A percentile compares a stretch with the other conserved stretches of the same genome.
phyloP scores from a whole-genome alignment of 1,284 basidiomycete genomes.

The Peniophora sp. region DNA sequence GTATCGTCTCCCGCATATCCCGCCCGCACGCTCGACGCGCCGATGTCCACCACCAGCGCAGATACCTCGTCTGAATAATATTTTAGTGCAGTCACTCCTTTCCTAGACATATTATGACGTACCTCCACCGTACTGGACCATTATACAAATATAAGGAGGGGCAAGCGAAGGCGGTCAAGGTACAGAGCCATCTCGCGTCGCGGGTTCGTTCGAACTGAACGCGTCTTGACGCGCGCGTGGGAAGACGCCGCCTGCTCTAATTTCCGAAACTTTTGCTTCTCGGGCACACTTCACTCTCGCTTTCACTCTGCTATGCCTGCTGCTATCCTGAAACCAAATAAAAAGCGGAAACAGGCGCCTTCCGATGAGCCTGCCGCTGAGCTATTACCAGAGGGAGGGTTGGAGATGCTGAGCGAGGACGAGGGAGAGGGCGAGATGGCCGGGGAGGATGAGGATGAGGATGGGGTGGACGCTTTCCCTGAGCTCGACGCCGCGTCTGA shows the following conservation, averaged over 20 bases:
- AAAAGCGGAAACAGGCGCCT: conserved; percentile 50
- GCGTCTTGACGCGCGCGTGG: not conserved
- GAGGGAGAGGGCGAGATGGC: conserved; percentile 49
- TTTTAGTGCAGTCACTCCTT: not conserved
- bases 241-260: not conserved
- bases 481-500: conserved; percentile 42
- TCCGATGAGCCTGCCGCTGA: conserved; percentile 24
- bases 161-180: not conserved
- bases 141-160: conserved; percentile 17
- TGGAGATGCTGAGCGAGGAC: conserved; percentile 70
- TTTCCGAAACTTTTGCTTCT: conserved; percentile 2
- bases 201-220: not conserved
- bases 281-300: not conserved
- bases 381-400: conserved; percentile 26
- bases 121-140: conserved; percentile 75
- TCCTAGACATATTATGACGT: conserved; percentile 17
- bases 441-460: conserved; percentile 27
- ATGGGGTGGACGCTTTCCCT: conserved; percentile 41
- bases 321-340: conserved; percentile 24
- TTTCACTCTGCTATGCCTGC: conserved; percentile 25
- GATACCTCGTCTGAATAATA: conserved; percentile 76
- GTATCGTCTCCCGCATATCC: conserved; percentile 98
- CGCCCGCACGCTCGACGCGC: conserved; percentile 82
- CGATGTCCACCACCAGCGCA: conserved; percentile 93
- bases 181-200: not conserved